Percentiles rank a stretch among this genome's conserved stretches.
Evolutionary conservation across 176 grass and related monocot genomes (phyloP).

Genomic region (Aegilops longissima): DNA sequence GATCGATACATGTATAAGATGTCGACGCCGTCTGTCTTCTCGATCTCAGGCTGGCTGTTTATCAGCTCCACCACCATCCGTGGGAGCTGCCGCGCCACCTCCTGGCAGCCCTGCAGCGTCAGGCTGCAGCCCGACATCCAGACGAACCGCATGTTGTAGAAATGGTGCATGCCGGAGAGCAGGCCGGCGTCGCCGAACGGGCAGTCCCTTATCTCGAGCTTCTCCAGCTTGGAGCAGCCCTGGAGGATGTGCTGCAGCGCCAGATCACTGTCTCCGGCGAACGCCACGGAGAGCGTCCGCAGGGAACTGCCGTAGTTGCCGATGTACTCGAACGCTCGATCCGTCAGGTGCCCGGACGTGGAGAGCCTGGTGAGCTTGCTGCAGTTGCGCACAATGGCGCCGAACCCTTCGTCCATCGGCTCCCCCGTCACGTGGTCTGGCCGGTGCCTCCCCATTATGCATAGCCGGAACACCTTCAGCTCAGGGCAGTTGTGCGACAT

Average conservation of each 20-base stretch:
- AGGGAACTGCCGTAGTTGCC: slow-evolving; percentile 75
- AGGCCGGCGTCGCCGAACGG: slow-evolving; percentile 81
- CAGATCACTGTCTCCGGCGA: slow-evolving; percentile 73
- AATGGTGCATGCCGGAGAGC: slow-evolving; percentile 75
- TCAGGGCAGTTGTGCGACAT: slow-evolving; percentile 84
- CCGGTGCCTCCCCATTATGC: slow-evolving; percentile 82
- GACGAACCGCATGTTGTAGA: slow-evolving; percentile 89
- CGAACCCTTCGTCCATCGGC: slow-evolving; percentile 93
- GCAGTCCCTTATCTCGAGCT: slow-evolving; percentile 95
- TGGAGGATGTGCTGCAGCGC: slow-evolving; percentile 65
- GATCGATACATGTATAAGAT: slow-evolving; percentile 98
- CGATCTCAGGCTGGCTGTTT: slow-evolving; percentile 29
- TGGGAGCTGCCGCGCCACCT: slow-evolving; percentile 67
- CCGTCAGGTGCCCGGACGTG: slow-evolving; percentile 80
- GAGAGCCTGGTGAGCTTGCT: slow-evolving; percentile 86
- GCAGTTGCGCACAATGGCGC: slow-evolving; percentile 86
- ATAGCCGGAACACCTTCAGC: slow-evolving; percentile 79
- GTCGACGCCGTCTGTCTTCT: slow-evolving; percentile 48
- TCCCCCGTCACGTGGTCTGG: slow-evolving; percentile 60
- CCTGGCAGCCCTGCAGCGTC: slow-evolving; percentile 68
- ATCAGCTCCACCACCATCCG: slow-evolving; percentile 87
- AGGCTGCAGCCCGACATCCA: slow-evolving; percentile 91
- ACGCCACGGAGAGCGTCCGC: slow-evolving; percentile 85
- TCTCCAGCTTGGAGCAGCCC: slow-evolving; percentile 86
- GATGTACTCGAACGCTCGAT: slow-evolving; percentile 81